These are phyloP conservation scores for Phialophora tarda DNA, from an alignment of 2,329 filamentous ascomycete genomes.

Conservation along the genomic window DNA sequence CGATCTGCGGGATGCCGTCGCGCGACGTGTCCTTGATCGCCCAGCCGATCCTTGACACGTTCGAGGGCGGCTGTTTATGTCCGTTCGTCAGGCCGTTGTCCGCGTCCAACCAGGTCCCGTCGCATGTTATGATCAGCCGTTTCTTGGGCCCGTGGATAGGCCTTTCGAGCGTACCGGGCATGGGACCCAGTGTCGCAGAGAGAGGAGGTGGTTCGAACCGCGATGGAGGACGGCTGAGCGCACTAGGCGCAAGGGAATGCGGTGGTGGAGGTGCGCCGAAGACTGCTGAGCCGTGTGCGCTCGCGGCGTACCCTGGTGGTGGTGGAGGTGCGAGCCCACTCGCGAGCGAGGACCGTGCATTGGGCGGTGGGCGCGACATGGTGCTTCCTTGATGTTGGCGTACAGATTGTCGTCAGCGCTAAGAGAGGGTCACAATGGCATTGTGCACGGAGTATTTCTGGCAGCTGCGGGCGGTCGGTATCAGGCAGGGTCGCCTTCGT, in stretches of 20 bases:
- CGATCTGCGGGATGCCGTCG: constrained; percentile 47
- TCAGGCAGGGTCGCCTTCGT: constrained; percentile 29
- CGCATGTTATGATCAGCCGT: constrained; percentile 47
- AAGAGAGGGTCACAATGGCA: constrained; percentile 6
- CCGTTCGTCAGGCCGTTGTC: constrained; percentile 41
- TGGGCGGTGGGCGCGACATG: constrained; percentile 33
- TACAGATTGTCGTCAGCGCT: constrained; percentile 5
- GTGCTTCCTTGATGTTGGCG: not conserved
- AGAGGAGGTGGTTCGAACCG: constrained; percentile 39
- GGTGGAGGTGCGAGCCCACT: constrained; percentile 35
- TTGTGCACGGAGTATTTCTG: constrained; percentile 4
- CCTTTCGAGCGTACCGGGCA: constrained; percentile 37
- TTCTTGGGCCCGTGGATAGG: constrained; percentile 39
- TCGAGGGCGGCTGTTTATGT: constrained; percentile 45
- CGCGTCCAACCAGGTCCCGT: constrained; percentile 47
- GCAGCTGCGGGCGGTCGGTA: not conserved
- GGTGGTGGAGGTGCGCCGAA: constrained; percentile 28
- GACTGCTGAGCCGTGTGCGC: constrained; percentile 31
- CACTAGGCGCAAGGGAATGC: constrained; percentile 20
- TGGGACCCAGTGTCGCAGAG: constrained; percentile 35
- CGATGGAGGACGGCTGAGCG: constrained; percentile 29
- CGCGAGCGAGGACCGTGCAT: constrained; percentile 32
- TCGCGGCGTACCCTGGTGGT: constrained; percentile 27
- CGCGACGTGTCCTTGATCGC: constrained; percentile 44
- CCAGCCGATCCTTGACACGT: constrained; percentile 49